Conservation (phyloP, 2,329 filamentous ascomycete species). For the Aaosphaeria pasadenensis region DNA sequence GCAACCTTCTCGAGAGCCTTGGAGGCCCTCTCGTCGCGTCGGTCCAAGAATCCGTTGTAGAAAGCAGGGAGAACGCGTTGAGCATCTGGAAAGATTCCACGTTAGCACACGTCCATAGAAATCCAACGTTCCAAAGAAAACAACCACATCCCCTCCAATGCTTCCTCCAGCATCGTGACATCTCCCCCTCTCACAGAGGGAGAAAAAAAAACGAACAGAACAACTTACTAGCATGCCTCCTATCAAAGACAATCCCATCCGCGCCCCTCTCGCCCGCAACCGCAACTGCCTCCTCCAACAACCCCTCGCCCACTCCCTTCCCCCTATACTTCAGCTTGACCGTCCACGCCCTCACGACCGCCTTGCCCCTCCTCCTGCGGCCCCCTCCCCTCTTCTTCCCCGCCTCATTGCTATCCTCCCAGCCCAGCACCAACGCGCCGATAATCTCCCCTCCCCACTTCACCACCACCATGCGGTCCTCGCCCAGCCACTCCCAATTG, state of each 20-base stretch:
- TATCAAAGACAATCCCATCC: slow-evolving; percentile 68
- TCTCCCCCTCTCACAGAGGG: no score
- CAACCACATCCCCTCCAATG: neutral
- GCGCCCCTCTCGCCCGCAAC: slow-evolving; percentile 67
- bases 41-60: slow-evolving; percentile 34
- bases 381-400: slow-evolving; percentile 43
- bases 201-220: neutral
- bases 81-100: slow-evolving; percentile 18
- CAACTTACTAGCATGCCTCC: slow-evolving; percentile 71
- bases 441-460: slow-evolving; percentile 68
- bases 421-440: slow-evolving; percentile 66
- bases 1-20: slow-evolving; percentile 37
- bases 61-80: slow-evolving; percentile 30
- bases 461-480: slow-evolving; percentile 55
- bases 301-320: slow-evolving; percentile 67
- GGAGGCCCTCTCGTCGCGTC: slow-evolving; percentile 31
- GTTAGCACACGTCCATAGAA: slow-evolving; percentile 9
- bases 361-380: slow-evolving; percentile 57
- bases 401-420: slow-evolving; percentile 50
- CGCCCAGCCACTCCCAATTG: slow-evolving; percentile 60
- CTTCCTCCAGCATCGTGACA: no score
- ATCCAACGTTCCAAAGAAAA: neutral
- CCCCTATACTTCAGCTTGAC: slow-evolving; percentile 66
- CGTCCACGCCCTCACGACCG: slow-evolving; percentile 79
- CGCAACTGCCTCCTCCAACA: slow-evolving; percentile 71